A percentile compares a stretch with the other conserved stretches of the same genome.
Conservation (phyloP, 441 rosid species). For the Gossypium gossypioides region DNA sequence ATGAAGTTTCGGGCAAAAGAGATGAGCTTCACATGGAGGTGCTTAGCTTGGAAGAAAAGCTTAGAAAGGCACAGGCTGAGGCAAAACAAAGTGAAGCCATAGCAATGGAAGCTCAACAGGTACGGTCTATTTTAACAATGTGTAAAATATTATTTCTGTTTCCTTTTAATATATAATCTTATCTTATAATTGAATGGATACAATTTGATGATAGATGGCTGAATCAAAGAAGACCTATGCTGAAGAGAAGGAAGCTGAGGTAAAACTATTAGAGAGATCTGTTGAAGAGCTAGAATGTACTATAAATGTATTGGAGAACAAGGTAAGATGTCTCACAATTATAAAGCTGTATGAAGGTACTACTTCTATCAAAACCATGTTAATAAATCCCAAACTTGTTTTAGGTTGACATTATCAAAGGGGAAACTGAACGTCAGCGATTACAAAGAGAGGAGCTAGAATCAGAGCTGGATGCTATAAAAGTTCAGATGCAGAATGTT, state of each 20-base stretch:
- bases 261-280: constrained; percentile 79
- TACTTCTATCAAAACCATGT: constrained; percentile 3
- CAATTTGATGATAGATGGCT: constrained; percentile 44
- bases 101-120: constrained; percentile 69
- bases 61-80: constrained; percentile 38
- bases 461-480: constrained; percentile 60
- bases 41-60: constrained; percentile 51
- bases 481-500: constrained; percentile 66
- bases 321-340: constrained; percentile 42
- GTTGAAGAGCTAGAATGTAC: constrained; percentile 88
- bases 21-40: constrained; percentile 53
- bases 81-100: constrained; percentile 53
- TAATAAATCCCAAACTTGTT: constrained; percentile 23
- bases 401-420: constrained; percentile 83
- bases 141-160: constrained; percentile 3
- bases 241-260: constrained; percentile 86
- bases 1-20: constrained; percentile 48
- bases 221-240: constrained; percentile 66
- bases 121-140: constrained; percentile 22
- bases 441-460: constrained; percentile 92
- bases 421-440: constrained; percentile 85
- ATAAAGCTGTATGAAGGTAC: constrained; percentile 9
- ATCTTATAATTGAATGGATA: constrained; percentile 13
- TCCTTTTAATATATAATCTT: constrained; percentile 8
- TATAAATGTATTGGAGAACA: constrained; percentile 68